Evolutionary conservation across 202 grass and related monocot genomes (phyloP), one percentile per base, ranked within the genome.

Genomic region (Zoysia matrella): DNA sequence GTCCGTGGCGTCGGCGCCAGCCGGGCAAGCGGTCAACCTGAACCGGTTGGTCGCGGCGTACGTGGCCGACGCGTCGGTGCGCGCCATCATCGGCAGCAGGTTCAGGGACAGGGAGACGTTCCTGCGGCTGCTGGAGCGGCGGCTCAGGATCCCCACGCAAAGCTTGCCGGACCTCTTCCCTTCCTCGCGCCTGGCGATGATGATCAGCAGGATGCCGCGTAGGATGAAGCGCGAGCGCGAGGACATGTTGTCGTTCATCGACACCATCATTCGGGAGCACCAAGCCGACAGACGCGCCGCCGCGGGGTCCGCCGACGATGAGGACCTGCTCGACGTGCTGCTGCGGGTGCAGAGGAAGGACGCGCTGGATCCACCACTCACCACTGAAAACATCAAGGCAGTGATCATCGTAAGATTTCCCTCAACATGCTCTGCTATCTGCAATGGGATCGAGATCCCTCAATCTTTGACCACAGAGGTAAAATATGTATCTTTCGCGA

Each of bases 341-440:
- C 39, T 92, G 10, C 58, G 83, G 1, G 82, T 87, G 4, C 76
- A 93, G 56, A 72, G 79, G 41, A 85, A 89, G 10, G 54, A 16
- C 54, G 54, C 54, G 46, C 61, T 5, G 73, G 60, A 47, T 86
- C 76, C 10, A n/a, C 84, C 91, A 2, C 88, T 93, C 4, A 83
- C 83, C 41, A 82, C 86, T 7, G 84, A 93, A 2, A 93, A 86
- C 82, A 93, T 93, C 73, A 93, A 90, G 60, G 71, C 70, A 15
- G 73, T 93, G 43, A 85, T 93, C 4, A 39, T 92, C 46, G 90
- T 92, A 66, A 80, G 52, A 9, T 14, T 13, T 22, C 22, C 22
- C 22, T 22, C 22, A 22, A 22, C 22, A 22, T 22, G 22, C 22
- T 22, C 22, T 22, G 22, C 22, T 22, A 22, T 22, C 22, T 22